A percentile compares a stretch with the other conserved stretches of the same genome.
Conservation (phyloP, 805 yeast species). For the Metschnikowia rubicola region DNA sequence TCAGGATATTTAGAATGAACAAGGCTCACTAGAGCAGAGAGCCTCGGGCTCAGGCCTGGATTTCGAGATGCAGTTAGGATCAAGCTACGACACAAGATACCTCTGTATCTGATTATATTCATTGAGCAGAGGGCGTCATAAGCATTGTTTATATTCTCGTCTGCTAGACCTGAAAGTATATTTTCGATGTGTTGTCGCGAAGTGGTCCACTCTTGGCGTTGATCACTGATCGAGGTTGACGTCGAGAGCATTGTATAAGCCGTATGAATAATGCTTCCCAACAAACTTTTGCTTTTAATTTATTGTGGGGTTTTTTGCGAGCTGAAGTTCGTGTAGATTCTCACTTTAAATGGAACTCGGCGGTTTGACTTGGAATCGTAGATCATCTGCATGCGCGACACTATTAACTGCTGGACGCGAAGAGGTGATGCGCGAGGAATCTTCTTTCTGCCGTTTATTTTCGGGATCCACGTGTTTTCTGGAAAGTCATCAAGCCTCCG, state of each 20-base stretch:
- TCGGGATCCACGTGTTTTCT: neutral
- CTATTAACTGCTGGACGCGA: neutral
- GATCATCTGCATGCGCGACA: too few species aligned
- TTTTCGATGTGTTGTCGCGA: conserved; percentile 47
- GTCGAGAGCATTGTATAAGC: too few species aligned
- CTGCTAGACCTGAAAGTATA: conserved; percentile 44
- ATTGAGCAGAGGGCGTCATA: conserved; percentile 49
- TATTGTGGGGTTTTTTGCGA: too few species aligned
- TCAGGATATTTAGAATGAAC: conserved; percentile 67
- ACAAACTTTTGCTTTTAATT: too few species aligned
- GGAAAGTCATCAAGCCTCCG: neutral
- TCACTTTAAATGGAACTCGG: too few species aligned
- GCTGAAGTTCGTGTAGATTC: too few species aligned
- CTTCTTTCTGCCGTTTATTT: neutral
- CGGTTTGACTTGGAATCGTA: too few species aligned
- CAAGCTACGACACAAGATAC: conserved; percentile 54
- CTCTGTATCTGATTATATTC: conserved; percentile 61
- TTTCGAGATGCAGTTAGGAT: conserved; percentile 52
- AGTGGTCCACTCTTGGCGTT: conserved; percentile 55
- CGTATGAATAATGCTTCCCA: too few species aligned
- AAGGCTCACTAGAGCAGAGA: conserved; percentile 56
- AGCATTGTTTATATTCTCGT: conserved; percentile 18
- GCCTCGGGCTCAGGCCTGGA: conserved; percentile 40
- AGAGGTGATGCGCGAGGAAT: neutral
- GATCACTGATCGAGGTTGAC: conserved; percentile 24